Percentiles rank a stretch among this genome's conserved stretches.
These are phyloP conservation scores for Lepidium africanum DNA, from an alignment of 345 rosid genomes.

Conservation along the genomic window DNA sequence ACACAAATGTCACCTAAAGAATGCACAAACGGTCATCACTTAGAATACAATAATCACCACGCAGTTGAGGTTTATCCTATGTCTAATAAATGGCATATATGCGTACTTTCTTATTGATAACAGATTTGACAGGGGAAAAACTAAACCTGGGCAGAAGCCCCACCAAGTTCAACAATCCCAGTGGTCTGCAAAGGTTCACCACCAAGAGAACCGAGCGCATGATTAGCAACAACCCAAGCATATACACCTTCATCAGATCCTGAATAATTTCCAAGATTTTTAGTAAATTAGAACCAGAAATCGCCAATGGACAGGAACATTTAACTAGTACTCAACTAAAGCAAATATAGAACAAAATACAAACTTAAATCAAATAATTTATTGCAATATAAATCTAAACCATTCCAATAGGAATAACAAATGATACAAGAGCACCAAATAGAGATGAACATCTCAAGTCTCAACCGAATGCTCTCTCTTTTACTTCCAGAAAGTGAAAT, in stretches of 20 bases:
- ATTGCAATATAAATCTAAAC: neutral
- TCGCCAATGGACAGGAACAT: neutral
- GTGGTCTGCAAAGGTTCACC: conserved; percentile 66
- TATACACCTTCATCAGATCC: conserved; percentile 98
- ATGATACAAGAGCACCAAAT: neutral
- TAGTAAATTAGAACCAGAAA: neutral
- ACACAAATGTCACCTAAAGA: conserved; percentile 28
- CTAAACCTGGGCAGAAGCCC: conserved; percentile 91
- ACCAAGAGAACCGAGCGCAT: conserved; percentile 75
- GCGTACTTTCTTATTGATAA: neutral
- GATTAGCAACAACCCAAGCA: conserved; percentile 93
- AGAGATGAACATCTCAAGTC: neutral
- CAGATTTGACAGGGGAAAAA: neutral
- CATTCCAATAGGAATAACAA: neutral
- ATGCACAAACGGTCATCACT: neutral
- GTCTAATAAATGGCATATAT: neutral
- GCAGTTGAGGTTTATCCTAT: neutral
- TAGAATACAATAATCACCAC: neutral
- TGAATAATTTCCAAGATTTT: neutral
- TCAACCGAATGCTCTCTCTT: neutral
- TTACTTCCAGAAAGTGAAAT: neutral
- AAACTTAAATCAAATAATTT: neutral
- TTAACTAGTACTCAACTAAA: neutral
- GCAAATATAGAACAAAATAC: neutral
- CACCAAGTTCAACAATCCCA: conserved; percentile 95